A percentile compares a stretch with the other conserved stretches of the same genome.
phyloP scores from a whole-genome alignment of 805 yeast genomes.

The Candida michaelii region DNA sequence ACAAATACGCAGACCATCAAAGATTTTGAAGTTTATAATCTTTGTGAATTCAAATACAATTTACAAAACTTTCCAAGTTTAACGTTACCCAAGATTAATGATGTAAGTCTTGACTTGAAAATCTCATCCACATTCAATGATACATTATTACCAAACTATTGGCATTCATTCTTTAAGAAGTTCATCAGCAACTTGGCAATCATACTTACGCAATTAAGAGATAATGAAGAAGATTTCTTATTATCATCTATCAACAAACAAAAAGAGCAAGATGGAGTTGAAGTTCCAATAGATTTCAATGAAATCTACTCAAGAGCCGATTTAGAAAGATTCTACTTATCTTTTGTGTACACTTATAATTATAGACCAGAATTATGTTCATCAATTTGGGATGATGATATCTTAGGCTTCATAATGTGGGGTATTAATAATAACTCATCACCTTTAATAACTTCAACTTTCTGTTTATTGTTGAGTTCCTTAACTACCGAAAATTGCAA shows the following conservation, averaged over 20 bases:
- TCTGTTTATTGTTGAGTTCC: constrained; percentile 75
- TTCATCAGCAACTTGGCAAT: constrained; percentile 67
- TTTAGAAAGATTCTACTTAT: constrained; percentile 79
- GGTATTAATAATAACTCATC: constrained; percentile 75
- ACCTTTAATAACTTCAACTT: constrained; percentile 78
- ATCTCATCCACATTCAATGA: constrained; percentile 26
- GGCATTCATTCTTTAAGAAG: constrained; percentile 52
- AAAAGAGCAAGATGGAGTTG: constrained; percentile 10
- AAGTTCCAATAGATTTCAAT: constrained; percentile 47
- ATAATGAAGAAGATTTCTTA: constrained; percentile 71
- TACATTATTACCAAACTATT: constrained; percentile 34
- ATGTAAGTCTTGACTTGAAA: constrained; percentile 35
- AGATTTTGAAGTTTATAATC: constrained; percentile 43
- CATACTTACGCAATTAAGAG: constrained; percentile 63
- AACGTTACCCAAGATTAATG: constrained; percentile 51
- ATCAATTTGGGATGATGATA: constrained; percentile 62
- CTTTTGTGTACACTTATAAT: constrained; percentile 67
- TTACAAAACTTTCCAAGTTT: constrained; percentile 67
- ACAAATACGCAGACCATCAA: constrained; percentile 32
- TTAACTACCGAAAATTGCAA: constrained; percentile 59
- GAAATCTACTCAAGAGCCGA: constrained; percentile 74
- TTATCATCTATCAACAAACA: constrained; percentile 45
- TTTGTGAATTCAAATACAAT: constrained; percentile 65
- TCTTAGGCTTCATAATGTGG: constrained; percentile 86
- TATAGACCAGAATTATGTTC: constrained; percentile 58